phyloP scores from a whole-genome alignment of 106 monocot species.

The Acanthochlamys bracteata region DNA sequence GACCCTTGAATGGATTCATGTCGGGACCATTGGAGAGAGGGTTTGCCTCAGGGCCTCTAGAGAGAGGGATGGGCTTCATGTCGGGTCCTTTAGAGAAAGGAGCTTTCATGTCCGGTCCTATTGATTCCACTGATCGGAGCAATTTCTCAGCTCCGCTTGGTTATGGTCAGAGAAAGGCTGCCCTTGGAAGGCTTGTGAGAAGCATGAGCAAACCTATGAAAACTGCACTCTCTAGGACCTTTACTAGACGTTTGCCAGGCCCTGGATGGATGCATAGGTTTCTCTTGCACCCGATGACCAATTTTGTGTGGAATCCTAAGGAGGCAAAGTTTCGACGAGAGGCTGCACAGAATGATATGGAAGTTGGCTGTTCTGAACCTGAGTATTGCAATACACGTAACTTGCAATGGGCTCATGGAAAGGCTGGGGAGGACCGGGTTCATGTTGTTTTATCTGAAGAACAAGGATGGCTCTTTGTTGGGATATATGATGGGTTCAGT shows the following conservation, averaged over 20 bases:
- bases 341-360: slow-evolving; percentile 14
- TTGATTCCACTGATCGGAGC: slow-evolving; percentile 50
- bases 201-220: slow-evolving; percentile 74
- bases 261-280: slow-evolving; percentile 54
- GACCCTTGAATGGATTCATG: slow-evolving; percentile 84
- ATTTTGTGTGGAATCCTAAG: slow-evolving; percentile 40
- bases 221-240: slow-evolving; percentile 46
- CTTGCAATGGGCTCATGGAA: slow-evolving; percentile 98
- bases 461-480: slow-evolving; percentile 96
- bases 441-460: slow-evolving; percentile 98
- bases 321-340: slow-evolving; percentile 41
- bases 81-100: slow-evolving; percentile 67
- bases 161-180: slow-evolving; percentile 30
- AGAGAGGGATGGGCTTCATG: slow-evolving; percentile 50
- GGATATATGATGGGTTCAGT: slow-evolving; percentile 98
- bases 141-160: slow-evolving; percentile 83
- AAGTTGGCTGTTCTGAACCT: slow-evolving; percentile 54
- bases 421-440: slow-evolving; percentile 94
- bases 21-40: slow-evolving; percentile 91
- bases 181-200: slow-evolving; percentile 46
- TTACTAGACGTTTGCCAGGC: slow-evolving; percentile 23
- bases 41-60: slow-evolving; percentile 80
- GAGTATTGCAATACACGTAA: slow-evolving; percentile 60
- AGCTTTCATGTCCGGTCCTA: slow-evolving; percentile 67
- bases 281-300: slow-evolving; percentile 50